These are phyloP conservation scores for Nigrospora sphaerica DNA, from an alignment of 2,329 filamentous ascomycete genomes.

Conservation along the genomic window DNA sequence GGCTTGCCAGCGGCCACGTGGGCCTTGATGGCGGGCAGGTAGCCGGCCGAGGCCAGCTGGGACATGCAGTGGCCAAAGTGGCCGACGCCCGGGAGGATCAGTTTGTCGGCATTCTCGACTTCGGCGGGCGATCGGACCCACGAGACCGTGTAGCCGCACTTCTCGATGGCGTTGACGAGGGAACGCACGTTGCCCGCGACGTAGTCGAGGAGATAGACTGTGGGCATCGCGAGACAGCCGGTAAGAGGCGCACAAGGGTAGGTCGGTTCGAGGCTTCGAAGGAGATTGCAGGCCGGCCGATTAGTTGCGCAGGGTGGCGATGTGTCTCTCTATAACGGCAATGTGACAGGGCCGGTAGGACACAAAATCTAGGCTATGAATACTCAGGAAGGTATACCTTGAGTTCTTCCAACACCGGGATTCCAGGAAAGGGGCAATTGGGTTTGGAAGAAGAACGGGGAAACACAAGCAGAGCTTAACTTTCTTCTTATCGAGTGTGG, in stretches of 20 bases:
- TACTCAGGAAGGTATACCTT: too few species aligned
- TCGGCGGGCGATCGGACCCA: slow-evolving; percentile 86
- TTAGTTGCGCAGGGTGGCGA: too few species aligned
- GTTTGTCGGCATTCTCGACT: slow-evolving; percentile 79
- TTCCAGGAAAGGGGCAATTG: too few species aligned
- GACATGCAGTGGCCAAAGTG: slow-evolving; percentile 95
- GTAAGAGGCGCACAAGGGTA: too few species aligned
- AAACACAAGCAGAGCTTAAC: too few species aligned
- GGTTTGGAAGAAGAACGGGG: too few species aligned
- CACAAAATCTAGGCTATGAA: too few species aligned
- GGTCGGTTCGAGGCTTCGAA: neutral
- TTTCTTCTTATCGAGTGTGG: too few species aligned
- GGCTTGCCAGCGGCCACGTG: slow-evolving; percentile 90
- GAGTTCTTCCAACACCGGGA: too few species aligned
- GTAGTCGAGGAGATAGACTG: slow-evolving; percentile 75
- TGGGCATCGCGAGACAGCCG: slow-evolving; percentile 49
- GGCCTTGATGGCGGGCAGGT: slow-evolving; percentile 70
- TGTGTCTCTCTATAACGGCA: too few species aligned
- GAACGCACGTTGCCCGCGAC: slow-evolving; percentile 95
- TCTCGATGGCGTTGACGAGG: slow-evolving; percentile 95
- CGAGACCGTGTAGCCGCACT: slow-evolving; percentile 84
- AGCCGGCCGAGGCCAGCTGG: slow-evolving; percentile 76
- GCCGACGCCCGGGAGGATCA: slow-evolving; percentile 93
- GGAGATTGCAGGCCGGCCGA: neutral
- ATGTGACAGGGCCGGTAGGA: too few species aligned